These are phyloP conservation scores for Musa itinerans DNA, from an alignment of 176 grass and related monocot genomes.

Conservation along the genomic window DNA sequence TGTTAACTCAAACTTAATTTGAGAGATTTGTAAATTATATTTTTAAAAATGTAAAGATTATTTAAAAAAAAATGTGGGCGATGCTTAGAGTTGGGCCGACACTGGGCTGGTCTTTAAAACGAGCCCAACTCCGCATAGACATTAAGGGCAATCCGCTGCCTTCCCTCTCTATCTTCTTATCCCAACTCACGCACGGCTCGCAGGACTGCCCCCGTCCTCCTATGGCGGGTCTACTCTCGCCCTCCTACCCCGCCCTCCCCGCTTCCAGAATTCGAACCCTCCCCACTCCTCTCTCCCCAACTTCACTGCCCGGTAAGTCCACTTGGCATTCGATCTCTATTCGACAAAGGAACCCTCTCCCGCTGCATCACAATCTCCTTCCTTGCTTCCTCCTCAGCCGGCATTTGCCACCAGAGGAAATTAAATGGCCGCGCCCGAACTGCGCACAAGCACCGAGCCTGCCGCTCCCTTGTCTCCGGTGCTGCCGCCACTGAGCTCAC, in stretches of 20 bases:
- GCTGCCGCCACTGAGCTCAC: constrained; percentile 34
- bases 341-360: too few relatives aligned
- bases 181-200: not conserved
- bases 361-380: not conserved
- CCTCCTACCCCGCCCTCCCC: not conserved
- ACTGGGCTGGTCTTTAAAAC: too few relatives aligned
- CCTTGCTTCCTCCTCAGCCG: not conserved
- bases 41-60: too few relatives aligned
- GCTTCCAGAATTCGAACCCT: too few relatives aligned
- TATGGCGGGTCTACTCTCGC: not conserved
- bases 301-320: not conserved
- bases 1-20: too few relatives aligned
- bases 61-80: too few relatives aligned
- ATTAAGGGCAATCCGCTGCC: not conserved
- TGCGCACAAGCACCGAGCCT: constrained; percentile 17
- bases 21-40: too few relatives aligned
- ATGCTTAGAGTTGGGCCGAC: too few relatives aligned
- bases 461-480: constrained; percentile 43
- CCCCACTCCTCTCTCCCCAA: not conserved
- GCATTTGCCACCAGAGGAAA: not conserved
- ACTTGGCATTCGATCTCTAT: too few relatives aligned
- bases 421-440: not conserved
- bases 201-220: not conserved
- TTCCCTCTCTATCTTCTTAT: constrained; percentile 8
- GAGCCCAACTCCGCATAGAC: constrained; percentile 3